phyloP scores from a whole-genome alignment of 108 stramenopile genomes.

The Skeletonema potamos region DNA sequence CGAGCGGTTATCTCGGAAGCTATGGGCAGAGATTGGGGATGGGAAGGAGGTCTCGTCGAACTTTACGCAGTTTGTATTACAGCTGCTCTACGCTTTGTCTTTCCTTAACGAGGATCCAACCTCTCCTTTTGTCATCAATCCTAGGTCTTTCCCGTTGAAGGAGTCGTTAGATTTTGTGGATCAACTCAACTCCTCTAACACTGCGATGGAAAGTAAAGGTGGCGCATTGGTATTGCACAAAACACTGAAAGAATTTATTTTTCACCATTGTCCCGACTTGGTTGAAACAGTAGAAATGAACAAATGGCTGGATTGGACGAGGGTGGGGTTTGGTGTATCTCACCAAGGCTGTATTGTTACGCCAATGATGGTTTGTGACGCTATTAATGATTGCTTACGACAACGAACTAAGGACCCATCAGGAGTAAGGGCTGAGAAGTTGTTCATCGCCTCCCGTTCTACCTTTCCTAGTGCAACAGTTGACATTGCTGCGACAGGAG shows the following conservation, averaged over 20 bases:
- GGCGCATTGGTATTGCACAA: background rate
- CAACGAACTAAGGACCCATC: slow-evolving; percentile 4
- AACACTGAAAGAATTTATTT: slow-evolving; percentile 12
- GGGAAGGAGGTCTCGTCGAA: background rate
- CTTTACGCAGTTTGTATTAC: slow-evolving; percentile 43
- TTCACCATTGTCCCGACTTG: slow-evolving; percentile 30
- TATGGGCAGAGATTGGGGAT: slow-evolving; percentile 12
- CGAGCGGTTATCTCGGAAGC: slow-evolving; percentile 10
- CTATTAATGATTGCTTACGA: slow-evolving; percentile 28
- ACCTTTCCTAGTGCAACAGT: slow-evolving; percentile 40
- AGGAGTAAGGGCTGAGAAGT: slow-evolving; percentile 41
- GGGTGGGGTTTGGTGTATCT: background rate
- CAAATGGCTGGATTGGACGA: background rate
- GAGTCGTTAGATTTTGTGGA: slow-evolving; percentile 14
- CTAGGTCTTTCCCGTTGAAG: slow-evolving; percentile 48
- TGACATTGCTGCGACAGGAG: slow-evolving; percentile 37
- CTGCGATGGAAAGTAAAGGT: background rate
- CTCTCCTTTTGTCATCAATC: slow-evolving; percentile 59
- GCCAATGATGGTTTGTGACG: slow-evolving; percentile 21
- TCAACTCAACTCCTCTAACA: background rate
- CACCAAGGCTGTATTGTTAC: background rate
- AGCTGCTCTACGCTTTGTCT: slow-evolving; percentile 58
- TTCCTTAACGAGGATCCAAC: slow-evolving; percentile 39
- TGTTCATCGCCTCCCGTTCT: slow-evolving; percentile 45
- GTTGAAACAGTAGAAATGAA: background rate